phyloP scores from a whole-genome alignment of 306 rosid genomes.

The Medicago ruthenica region DNA sequence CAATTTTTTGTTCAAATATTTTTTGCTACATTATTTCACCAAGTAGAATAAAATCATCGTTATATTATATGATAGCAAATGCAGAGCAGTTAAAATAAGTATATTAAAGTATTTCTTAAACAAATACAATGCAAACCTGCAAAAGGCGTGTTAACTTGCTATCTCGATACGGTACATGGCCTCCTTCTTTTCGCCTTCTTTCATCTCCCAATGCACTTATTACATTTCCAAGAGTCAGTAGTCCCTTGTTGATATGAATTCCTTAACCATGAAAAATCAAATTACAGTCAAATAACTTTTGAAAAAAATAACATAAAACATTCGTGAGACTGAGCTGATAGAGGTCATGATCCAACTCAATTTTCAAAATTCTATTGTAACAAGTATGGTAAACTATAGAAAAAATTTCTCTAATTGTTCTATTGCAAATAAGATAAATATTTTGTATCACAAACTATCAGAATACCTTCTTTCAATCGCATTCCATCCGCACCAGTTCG shows the following conservation, averaged over 20 bases:
- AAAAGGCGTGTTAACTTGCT: constrained; percentile 92
- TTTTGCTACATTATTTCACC: neutral
- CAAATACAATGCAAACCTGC: constrained; percentile 60
- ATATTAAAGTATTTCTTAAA: constrained; percentile 1
- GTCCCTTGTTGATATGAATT: constrained; percentile 94
- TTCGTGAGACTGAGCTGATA: neutral
- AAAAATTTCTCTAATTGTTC: neutral
- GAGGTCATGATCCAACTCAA: neutral
- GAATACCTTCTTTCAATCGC: constrained; percentile 96
- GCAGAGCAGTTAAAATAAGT: neutral
- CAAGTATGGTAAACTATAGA: neutral
- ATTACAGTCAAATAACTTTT: neutral
- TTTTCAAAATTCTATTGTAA: constrained; percentile 6
- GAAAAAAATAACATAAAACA: neutral
- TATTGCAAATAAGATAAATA: neutral
- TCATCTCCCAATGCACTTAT: constrained; percentile 99
- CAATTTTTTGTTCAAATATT: neutral
- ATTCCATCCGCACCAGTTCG: constrained; percentile 97
- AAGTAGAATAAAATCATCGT: neutral
- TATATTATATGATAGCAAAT: neutral
- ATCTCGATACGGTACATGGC: constrained; percentile 95
- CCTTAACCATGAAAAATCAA: constrained; percentile 55
- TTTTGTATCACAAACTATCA: neutral
- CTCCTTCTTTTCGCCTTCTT: constrained; percentile 93
- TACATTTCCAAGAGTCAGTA: constrained; percentile 91